These are phyloP conservation scores for Hanseniaspora guilliermondii DNA, from an alignment of 805 yeast genomes.

Conservation along the genomic window DNA sequence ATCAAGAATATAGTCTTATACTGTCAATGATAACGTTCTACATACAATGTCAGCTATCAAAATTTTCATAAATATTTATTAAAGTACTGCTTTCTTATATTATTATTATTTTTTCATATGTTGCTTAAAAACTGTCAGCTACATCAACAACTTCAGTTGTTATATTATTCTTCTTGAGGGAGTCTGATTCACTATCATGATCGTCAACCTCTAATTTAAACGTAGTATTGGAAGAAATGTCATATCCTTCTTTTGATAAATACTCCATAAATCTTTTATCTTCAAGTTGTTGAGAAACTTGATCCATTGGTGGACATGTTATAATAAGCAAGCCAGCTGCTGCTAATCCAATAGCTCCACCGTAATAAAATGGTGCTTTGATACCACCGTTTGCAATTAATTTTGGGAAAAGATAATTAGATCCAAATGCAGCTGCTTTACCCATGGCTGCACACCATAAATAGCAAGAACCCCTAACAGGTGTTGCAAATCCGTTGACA, in stretches of 20 bases:
- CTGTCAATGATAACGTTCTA: no score
- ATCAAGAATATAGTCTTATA: no score
- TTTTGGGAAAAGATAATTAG: conserved; percentile 77
- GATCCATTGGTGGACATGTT: conserved; percentile 63
- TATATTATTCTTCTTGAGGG: background rate
- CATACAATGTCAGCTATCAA: background rate
- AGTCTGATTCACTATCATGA: background rate
- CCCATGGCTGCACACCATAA: conserved; percentile 87
- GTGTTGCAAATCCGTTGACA: conserved; percentile 72
- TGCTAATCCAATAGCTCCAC: conserved; percentile 9
- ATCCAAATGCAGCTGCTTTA: conserved; percentile 85
- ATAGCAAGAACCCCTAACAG: conserved; percentile 82
- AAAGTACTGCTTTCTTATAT: background rate
- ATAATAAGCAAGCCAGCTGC: conserved; percentile 47
- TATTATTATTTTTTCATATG: background rate
- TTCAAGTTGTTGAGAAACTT: conserved; percentile 67
- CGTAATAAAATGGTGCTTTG: conserved; percentile 33
- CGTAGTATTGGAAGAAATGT: conserved; percentile 27
- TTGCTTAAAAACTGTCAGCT: background rate
- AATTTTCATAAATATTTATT: background rate
- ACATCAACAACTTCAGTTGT: background rate
- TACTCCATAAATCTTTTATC: conserved; percentile 60
- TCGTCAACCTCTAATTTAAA: background rate
- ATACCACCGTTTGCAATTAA: conserved; percentile 51
- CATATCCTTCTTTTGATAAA: conserved; percentile 57